Conservation (phyloP, 805 yeast species). For the Cyberlindnera sargentensis region DNA sequence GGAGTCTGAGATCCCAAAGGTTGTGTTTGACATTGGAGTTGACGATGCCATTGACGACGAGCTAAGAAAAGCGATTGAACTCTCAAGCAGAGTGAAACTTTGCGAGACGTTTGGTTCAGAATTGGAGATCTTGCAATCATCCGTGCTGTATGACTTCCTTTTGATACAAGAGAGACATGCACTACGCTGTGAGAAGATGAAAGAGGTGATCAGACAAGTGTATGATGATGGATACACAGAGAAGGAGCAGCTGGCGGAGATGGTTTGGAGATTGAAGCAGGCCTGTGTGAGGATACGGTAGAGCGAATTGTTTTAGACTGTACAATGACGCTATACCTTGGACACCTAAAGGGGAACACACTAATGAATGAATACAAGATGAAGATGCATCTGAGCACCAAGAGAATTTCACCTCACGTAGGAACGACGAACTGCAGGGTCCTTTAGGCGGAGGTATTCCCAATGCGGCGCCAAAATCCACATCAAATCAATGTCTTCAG, state of each 20-base stretch:
- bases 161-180: conserved; percentile 6
- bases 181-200: conserved; percentile 5
- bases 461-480: background rate
- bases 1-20: conserved; percentile 5
- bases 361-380: too few species aligned
- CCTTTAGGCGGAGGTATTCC: too few species aligned
- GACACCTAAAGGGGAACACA: too few species aligned
- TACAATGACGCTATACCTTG: too few species aligned
- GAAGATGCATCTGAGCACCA: too few species aligned
- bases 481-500: too few species aligned
- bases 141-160: conserved; percentile 18
- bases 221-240: conserved; percentile 10
- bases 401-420: too few species aligned
- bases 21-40: conserved; percentile 16
- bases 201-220: conserved; percentile 9
- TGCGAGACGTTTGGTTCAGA: conserved; percentile 25
- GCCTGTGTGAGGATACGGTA: conserved; percentile 4
- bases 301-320: too few species aligned
- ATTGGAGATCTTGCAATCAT: conserved; percentile 6
- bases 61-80: conserved; percentile 15
- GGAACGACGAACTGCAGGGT: too few species aligned
- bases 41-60: conserved; percentile 15
- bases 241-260: conserved; percentile 6
- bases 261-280: conserved; percentile 10
- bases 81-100: conserved; percentile 20